These are phyloP conservation scores for Rhododendron mucronatum DNA, from an alignment of 148 eudicot genomes.

Conservation along the genomic window DNA sequence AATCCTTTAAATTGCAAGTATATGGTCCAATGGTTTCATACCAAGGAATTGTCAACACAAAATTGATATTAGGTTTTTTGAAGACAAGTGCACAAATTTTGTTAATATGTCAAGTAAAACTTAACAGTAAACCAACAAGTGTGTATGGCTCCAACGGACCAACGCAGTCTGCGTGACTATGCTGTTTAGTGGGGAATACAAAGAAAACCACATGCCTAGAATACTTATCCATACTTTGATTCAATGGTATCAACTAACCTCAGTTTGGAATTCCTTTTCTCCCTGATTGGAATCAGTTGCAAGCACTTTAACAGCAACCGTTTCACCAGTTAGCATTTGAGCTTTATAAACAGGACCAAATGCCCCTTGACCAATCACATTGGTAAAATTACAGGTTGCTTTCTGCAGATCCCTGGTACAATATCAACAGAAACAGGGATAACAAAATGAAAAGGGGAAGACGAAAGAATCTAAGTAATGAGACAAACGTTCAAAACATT, in stretches of 20 bases:
- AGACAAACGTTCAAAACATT: background rate
- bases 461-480: background rate
- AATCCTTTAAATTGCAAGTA: background rate
- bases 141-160: background rate
- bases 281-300: slow-evolving; percentile 95
- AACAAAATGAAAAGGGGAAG: background rate
- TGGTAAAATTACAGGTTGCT: slow-evolving; percentile 86
- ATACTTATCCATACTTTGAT: background rate
- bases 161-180: background rate
- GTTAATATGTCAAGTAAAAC: background rate
- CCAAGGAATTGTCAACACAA: background rate
- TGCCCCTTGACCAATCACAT: slow-evolving; percentile 87
- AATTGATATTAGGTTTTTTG: background rate
- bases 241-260: slow-evolving; percentile 43
- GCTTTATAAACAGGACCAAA: slow-evolving; percentile 97
- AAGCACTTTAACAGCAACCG: slow-evolving; percentile 91
- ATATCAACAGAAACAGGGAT: background rate
- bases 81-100: background rate
- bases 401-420: slow-evolving; percentile 79
- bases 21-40: background rate
- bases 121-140: background rate
- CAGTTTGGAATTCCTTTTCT: slow-evolving; percentile 82
- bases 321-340: slow-evolving; percentile 82
- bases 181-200: background rate
- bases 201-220: background rate